Evolutionary conservation across 768 basidiomycete species (phyloP).

Genomic region (Hygrophoropsis aurantiaca): DNA sequence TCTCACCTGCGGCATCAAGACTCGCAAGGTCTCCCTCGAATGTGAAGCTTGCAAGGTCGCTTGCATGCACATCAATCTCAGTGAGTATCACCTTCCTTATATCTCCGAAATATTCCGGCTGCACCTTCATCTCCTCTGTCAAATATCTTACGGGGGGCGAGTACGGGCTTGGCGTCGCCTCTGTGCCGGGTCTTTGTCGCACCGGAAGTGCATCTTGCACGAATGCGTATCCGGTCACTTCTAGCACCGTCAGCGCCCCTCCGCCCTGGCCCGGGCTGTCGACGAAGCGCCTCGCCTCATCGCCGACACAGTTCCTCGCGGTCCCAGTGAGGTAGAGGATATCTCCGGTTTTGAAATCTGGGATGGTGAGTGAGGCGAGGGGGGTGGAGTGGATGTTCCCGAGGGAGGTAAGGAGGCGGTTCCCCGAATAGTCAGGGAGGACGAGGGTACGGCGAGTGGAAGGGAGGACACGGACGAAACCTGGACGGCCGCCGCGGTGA

Average conservation of each 20-base stretch:
- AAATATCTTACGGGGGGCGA: constrained; percentile 59
- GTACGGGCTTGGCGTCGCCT: constrained; percentile 45
- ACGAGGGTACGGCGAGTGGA: constrained; percentile 55
- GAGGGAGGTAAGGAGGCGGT: constrained; percentile 60
- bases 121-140: constrained; percentile 42
- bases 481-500: constrained; percentile 60
- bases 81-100: constrained; percentile 29
- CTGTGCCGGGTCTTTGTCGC: constrained; percentile 40
- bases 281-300: constrained; percentile 39
- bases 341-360: constrained; percentile 52
- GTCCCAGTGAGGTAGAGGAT: constrained; percentile 66
- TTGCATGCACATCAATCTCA: constrained; percentile 42
- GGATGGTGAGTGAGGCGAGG: constrained; percentile 54
- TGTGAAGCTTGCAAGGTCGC: constrained; percentile 54
- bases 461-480: constrained; percentile 57
- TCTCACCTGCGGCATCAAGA: too few relatives aligned
- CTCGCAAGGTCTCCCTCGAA: constrained; percentile 35
- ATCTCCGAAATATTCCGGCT: constrained; percentile 27
- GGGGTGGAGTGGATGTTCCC: constrained; percentile 65
- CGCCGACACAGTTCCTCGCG: constrained; percentile 50
- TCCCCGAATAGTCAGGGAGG: constrained; percentile 66
- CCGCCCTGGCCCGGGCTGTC: constrained; percentile 62
- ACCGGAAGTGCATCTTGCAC: constrained; percentile 57
- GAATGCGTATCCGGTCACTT: constrained; percentile 51
- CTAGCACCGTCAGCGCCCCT: constrained; percentile 48